Evolutionary conservation across 768 basidiomycete genomes (phyloP), one percentile per base, ranked within the genome.

Genomic region (Clavaria fumosa): DNA sequence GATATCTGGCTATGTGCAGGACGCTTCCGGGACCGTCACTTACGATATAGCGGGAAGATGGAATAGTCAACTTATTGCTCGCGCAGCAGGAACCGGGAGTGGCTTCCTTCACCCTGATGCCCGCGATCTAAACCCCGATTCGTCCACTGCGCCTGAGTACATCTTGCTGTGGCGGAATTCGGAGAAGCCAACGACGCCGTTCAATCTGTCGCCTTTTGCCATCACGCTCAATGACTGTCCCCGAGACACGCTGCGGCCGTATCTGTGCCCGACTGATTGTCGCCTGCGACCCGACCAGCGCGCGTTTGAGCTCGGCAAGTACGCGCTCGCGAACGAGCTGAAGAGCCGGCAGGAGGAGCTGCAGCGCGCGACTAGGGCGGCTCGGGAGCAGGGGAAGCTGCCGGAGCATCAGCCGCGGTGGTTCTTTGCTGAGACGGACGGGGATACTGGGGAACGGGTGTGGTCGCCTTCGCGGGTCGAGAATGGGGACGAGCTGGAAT

Each of bases 21-120:
- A 85, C 50, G 54, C 69, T 1, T 46, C 58, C 0, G 88, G 82
- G 7, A 60, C 67, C 15, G 61, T 77, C 21, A 73, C 67, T 0
- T 84, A 91, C 57, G 88, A 93, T 40, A 88, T 96, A 34, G 90
- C 90, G 0, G 91, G 91, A 4, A 71, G 89, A 2, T 97, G 91
- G 93, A 89, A 86, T 50, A 83, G 82, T 31, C 91, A 96, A 51
- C 74, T 97, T 23, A 78, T 97, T 37, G 88, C 88, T 14, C 73
- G 86, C 7, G 68, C 71, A 15, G 70, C 72, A 5, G 79, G 79
- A 7, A 64, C 67, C 2, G 70, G 70, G 6, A 56, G 55, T 28
- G 76, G 72, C 7, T 64, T 61, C 28, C 64, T 89, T 9, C 67
- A 78, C 38, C 89, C 89, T 0, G 86, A 91, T 47, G 69, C 76